These are phyloP conservation scores for Mycena vulgaris DNA, from an alignment of 768 basidiomycete species.

Conservation along the genomic window DNA sequence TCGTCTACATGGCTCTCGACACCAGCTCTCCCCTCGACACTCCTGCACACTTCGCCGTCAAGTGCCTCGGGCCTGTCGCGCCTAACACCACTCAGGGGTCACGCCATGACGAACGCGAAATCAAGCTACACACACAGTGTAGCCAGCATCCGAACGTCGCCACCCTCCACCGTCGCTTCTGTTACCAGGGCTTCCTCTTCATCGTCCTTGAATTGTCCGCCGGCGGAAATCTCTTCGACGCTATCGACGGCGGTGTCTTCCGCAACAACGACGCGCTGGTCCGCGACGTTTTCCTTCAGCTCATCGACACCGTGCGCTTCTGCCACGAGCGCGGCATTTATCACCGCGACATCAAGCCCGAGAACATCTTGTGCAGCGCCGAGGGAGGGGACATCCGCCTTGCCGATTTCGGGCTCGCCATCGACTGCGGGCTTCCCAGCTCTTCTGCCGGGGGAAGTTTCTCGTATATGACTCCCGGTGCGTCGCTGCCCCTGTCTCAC, in stretches of 20 bases:
- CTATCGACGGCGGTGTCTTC: constrained; percentile 54
- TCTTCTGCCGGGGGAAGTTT: background rate
- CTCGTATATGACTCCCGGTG: constrained; percentile 22
- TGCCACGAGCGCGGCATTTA: constrained; percentile 54
- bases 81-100: background rate
- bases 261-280: constrained; percentile 59
- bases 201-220: constrained; percentile 55
- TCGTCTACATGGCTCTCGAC: constrained; percentile 24
- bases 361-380: constrained; percentile 47
- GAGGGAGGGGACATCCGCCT: constrained; percentile 56
- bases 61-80: constrained; percentile 6
- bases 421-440: background rate
- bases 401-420: constrained; percentile 69
- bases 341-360: constrained; percentile 29
- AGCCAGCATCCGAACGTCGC: background rate
- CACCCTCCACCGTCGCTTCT: constrained; percentile 57
- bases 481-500: background rate
- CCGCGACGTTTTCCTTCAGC: constrained; percentile 59
- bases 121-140: background rate
- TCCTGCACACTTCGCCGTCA: constrained; percentile 8
- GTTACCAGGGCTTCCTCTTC: constrained; percentile 63
- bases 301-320: constrained; percentile 63
- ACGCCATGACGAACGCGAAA: constrained; percentile 3
- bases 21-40: background rate
- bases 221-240: constrained; percentile 63